Percentiles rank a stretch among this genome's conserved stretches.
phyloP scores from a whole-genome alignment of 2,329 filamentous ascomycete genomes.

The Coniochaeta sp. region DNA sequence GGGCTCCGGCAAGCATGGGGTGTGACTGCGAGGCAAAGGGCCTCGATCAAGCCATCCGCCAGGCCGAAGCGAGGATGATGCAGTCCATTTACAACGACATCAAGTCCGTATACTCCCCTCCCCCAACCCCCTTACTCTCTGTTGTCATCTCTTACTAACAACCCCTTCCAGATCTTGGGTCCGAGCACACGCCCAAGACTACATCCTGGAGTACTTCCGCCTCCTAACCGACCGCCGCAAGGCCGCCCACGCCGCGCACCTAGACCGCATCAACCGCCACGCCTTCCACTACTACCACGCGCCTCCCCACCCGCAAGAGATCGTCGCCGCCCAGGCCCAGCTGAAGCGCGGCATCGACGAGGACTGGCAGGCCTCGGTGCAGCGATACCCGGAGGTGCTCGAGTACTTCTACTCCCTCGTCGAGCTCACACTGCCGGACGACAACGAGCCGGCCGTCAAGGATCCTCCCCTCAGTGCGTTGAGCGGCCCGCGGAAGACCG shows the following conservation, averaged over 20 bases:
- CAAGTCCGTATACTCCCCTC: constrained; percentile 36
- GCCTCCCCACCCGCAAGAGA: constrained; percentile 53
- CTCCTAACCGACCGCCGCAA: constrained; percentile 56
- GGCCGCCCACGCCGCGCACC: constrained; percentile 44
- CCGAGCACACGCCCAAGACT: constrained; percentile 58
- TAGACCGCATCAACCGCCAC: constrained; percentile 48
- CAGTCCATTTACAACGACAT: constrained; percentile 55
- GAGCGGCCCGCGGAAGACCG: constrained; percentile 38
- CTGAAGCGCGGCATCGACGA: constrained; percentile 71
- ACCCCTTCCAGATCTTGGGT: constrained; percentile 50
- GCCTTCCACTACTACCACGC: constrained; percentile 52
- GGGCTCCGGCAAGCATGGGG: constrained; percentile 46
- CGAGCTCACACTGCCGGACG: constrained; percentile 55
- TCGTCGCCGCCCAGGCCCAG: constrained; percentile 55
- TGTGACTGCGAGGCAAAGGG: constrained; percentile 63
- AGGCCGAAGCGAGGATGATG: constrained; percentile 60
- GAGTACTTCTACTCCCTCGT: constrained; percentile 74
- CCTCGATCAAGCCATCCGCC: constrained; percentile 53
- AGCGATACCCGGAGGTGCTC: constrained; percentile 73
- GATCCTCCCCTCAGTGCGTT: constrained; percentile 53
- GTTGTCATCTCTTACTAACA: background rate
- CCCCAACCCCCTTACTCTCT: no score
- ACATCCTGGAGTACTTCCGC: constrained; percentile 59
- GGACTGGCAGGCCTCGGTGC: constrained; percentile 69
- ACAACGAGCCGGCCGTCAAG: constrained; percentile 52